phyloP scores from a whole-genome alignment of 176 grass and related monocot species.

The Oryza meridionalis region DNA sequence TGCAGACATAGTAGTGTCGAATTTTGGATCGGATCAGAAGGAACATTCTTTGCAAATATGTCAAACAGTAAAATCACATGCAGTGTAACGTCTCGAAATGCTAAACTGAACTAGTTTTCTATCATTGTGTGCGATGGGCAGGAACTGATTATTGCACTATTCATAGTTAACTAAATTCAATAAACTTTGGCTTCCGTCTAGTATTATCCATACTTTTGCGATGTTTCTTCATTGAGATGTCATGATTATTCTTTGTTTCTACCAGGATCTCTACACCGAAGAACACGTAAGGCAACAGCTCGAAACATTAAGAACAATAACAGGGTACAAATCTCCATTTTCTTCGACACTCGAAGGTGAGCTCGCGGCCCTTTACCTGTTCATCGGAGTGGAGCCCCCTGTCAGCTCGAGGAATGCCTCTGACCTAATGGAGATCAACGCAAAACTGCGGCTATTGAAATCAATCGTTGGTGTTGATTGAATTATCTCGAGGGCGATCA shows the following conservation, averaged over 20 bases:
- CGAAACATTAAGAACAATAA: conserved; percentile 40
- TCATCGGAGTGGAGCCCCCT: conserved; percentile 43
- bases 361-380: conserved; percentile 31
- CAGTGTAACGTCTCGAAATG: too few relatives aligned
- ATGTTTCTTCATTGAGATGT: neutral
- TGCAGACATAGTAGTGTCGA: too few relatives aligned
- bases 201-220: neutral
- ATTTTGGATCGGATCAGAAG: too few relatives aligned
- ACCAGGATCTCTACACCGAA: conserved; percentile 40
- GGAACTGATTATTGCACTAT: too few relatives aligned
- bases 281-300: conserved; percentile 46
- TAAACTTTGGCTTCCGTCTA: neutral
- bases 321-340: conserved; percentile 1
- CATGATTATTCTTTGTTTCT: neutral
- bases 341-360: conserved; percentile 31
- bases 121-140: too few relatives aligned
- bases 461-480: conserved; percentile 51
- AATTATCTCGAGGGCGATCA: neutral
- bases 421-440: conserved; percentile 24
- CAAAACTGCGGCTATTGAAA: conserved; percentile 45
- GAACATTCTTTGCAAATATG: too few relatives aligned
- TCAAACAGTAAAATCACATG: too few relatives aligned
- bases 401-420: neutral
- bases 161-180: neutral
- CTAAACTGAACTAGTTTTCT: too few relatives aligned